Evolutionary conservation across 2,329 filamentous ascomycete species (phyloP), one percentile per base, ranked within the genome.

Genomic region (Blumeria hordei): DNA sequence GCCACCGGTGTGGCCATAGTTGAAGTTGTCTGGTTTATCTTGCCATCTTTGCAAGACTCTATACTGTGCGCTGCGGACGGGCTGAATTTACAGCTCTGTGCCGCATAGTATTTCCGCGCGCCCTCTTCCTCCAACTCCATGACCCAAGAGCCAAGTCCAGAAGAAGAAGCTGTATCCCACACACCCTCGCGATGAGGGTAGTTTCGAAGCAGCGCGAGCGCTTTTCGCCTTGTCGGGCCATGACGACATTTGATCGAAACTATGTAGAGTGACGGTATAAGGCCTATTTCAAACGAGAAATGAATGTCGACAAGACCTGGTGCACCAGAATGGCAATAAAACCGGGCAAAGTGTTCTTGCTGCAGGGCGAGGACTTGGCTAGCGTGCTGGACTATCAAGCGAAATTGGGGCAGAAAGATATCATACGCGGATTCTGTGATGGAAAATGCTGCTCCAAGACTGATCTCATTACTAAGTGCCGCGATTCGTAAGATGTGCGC

Each of bases 171-270:
- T 4, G 51, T 56, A 55, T 83, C 78, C 80, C 80, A 83, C 70
- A 83, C 78, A 33, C 76, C 78, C 65, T 83, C 80, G 49, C 78
- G 71, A 12, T 79, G 70, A 7, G 77, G 73, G 60, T 75, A 77
- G 59, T 73, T 75, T 54, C 71, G 69, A 53, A 83, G 66, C 8
- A 83, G 67, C 59, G 75, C 71, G 44, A 83, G 77, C 9, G 80
- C 79, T 59, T 75, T 72, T n/a, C 75, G 70, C 11, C 80, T 72
- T 39, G 74, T 70, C 1, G 67, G 59, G 0, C 72, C 70, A 56
- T 80, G 72, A 3, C 77, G 73, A 60, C 78, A 82, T 62, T 80
- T 80, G 12, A 76, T 79, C 11, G 76, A 77, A 12, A 80, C 76
- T 2, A 81, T 72, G 57, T 77, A 83, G 1, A 83, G 69, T 0